Base-by-base conservation (phyloP, 257 asterid species). In the Rehmannia glutinosa region DNA sequence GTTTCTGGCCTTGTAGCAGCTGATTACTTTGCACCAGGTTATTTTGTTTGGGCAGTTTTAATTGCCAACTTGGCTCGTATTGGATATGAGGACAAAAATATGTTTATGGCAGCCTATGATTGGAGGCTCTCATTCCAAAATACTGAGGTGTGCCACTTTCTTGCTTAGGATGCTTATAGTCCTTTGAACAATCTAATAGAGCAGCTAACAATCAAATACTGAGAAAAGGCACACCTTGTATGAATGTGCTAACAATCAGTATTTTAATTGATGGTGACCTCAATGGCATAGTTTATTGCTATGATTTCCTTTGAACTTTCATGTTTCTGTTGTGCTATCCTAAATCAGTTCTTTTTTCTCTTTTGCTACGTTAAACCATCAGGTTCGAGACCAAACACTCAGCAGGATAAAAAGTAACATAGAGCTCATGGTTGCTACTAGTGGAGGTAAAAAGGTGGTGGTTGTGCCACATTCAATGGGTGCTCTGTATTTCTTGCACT, bases 91-190 rank as follows among this genome's bases (percentile, higher is more conserved):
- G 95, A 89, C 79, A 89, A 89, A 77, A 89, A 84, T 64, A 84
- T 89, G 96, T 84, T 77, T 57, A 89, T 86, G 96, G 96, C 92
- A 54, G 96, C 92, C 59, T 89, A 89, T 76, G 96, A 89, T 83
- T 89, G 96, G 96, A 84, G 96, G 77, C 78, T 89, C 36, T 81
- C 96, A 30, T 89, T 89, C 66, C 96, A 89, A 78, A 84, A 86
- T 75, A 89, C 95, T 28, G 95, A 89, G 96, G 96, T 89, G 65
- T 65, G 68, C 69, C 63, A 59, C 74, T 69, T 62, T 73, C 72
- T 55, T 66, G 12, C 62, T 23, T 10, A 50, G 30, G 46, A 21
- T 59, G 53, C 41, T 33, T 66, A 56, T 57, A 64, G 52, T 62
- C 60, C 21, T 63, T 64, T 69, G 19, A 68, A 43, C 43, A 45